Base-by-base conservation (phyloP, 257 asterid species). In the Rhazya stricta region DNA sequence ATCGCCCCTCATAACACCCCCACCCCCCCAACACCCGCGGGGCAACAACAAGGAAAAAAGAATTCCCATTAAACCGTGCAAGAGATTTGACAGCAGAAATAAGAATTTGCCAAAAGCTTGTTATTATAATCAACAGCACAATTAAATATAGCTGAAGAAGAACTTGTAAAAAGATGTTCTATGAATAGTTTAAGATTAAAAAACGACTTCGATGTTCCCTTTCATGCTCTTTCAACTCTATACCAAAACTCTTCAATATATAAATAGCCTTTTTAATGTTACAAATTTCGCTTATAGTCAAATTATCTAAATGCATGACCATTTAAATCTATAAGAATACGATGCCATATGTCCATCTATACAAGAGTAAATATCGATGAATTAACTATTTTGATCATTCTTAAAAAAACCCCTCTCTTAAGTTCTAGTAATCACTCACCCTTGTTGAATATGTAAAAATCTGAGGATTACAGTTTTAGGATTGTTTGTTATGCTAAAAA, bases 21-120 rank as follows among this genome's bases (percentile, higher is more conserved):
- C 1, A 1, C 57, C 0, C 60, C 27, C 27, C 5, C 60, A 4
- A 0, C 27, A 1, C 29, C 29, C 27, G 2, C 9, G n/a, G n/a
- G n/a, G n/a, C n/a, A n/a, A n/a, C n/a, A 30, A 65, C 2, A 29
- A 48, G 50, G 18, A 18, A 30, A 45, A 15, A 7, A 71, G 5
- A 32, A 15, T 5, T 5, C 45, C 43, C 63, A 19, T 67, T 68
- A 34, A 78, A 81, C 80, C 67, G 78, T 79, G 79, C 74, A 72
- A 74, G 63, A 56, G 71, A 56, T 62, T 67, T 76, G 74, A 68
- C 68, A 61, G 46, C n/a, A 23, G 46, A 45, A 34, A 58, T 25
- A 70, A 74, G 74, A 72, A 78, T 78, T 75, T 74, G 79, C 68
- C 81, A 81, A 74, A 27, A 69, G 41, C 5, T 45, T 43, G 58